phyloP scores from a whole-genome alignment of 495 filamentous ascomycete species.

The Aspergillus ostianus region DNA sequence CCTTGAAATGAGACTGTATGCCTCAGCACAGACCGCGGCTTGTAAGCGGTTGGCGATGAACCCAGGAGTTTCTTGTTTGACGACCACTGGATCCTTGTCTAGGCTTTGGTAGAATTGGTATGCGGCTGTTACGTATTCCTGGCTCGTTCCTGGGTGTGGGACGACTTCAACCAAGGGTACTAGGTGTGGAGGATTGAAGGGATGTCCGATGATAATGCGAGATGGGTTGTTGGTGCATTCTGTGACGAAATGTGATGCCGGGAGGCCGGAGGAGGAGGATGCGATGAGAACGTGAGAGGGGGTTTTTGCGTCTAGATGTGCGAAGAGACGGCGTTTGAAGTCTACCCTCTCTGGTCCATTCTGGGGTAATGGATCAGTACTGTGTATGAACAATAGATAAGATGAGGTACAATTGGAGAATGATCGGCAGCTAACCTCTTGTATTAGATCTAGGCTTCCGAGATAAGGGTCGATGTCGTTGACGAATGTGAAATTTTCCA shows the following conservation, averaged over 20 bases:
- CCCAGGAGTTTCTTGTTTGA: conserved; percentile 46
- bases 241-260: conserved; percentile 21
- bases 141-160: conserved; percentile 26
- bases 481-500: conserved; percentile 19
- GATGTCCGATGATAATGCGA: conserved; percentile 52
- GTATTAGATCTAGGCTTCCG: conserved; percentile 13
- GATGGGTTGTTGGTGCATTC: conserved; percentile 25
- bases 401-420: background rate
- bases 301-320: conserved; percentile 20
- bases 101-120: conserved; percentile 40
- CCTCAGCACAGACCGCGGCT: conserved; percentile 31
- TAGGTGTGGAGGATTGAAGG: conserved; percentile 58
- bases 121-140: conserved; percentile 15
- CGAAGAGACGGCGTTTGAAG: conserved; percentile 23
- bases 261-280: conserved; percentile 26
- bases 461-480: conserved; percentile 14
- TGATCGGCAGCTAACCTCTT: conserved; percentile 14
- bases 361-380: background rate
- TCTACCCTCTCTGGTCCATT: conserved; percentile 20
- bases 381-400: background rate
- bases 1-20: conserved; percentile 34
- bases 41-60: conserved; percentile 39
- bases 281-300: conserved; percentile 16
- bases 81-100: conserved; percentile 43
- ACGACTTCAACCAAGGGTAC: conserved; percentile 56